phyloP scores from a whole-genome alignment of 768 basidiomycete genomes.

The Boletales sp. region DNA sequence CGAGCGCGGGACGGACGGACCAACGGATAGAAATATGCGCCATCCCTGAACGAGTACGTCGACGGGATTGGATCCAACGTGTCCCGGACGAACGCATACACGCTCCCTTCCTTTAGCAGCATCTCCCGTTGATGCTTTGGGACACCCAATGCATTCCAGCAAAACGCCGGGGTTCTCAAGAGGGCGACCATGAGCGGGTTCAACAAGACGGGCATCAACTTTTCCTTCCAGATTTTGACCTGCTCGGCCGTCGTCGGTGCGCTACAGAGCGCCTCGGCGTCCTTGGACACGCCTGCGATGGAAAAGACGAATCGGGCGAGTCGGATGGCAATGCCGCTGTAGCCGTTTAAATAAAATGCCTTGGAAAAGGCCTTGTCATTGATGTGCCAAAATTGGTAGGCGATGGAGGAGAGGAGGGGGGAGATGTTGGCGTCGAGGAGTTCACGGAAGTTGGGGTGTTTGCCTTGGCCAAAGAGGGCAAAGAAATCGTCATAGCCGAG shows the following conservation, averaged over 20 bases:
- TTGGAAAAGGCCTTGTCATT: constrained; percentile 46
- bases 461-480: constrained; percentile 63
- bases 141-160: constrained; percentile 80
- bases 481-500: constrained; percentile 63
- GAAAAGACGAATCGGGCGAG: constrained; percentile 55
- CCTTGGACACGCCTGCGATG: constrained; percentile 53
- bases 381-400: constrained; percentile 75
- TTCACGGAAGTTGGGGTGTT: constrained; percentile 53
- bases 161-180: constrained; percentile 45
- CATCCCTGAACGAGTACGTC: constrained; percentile 53
- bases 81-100: constrained; percentile 49
- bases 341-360: constrained; percentile 67
- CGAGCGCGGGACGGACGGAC: constrained; percentile 25
- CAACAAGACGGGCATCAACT: constrained; percentile 58
- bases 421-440: constrained; percentile 60
- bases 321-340: constrained; percentile 64
- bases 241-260: constrained; percentile 56
- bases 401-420: constrained; percentile 64
- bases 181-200: constrained; percentile 52
- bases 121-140: constrained; percentile 65
- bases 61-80: constrained; percentile 49
- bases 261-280: constrained; percentile 53
- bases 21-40: constrained; percentile 63
- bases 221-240: constrained; percentile 55
- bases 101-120: constrained; percentile 48